Evolutionary conservation across 495 filamentous ascomycete species (phyloP).

Genomic region (Peziza echinospora): DNA sequence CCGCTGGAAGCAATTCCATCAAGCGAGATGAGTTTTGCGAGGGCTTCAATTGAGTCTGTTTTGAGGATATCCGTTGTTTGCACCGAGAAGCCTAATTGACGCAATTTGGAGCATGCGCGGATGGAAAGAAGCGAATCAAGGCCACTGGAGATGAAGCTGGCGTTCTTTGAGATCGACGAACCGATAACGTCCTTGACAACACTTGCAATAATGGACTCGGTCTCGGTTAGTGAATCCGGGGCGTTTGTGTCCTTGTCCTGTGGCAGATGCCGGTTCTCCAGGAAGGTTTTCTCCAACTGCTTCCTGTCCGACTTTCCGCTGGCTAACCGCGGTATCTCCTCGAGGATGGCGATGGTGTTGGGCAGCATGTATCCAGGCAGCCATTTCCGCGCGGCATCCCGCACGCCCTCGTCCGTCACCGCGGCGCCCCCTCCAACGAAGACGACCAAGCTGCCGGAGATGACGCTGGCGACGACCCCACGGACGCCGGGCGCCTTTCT

Average conservation of each 20-base stretch:
- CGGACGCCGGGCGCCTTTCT: constrained; percentile 30
- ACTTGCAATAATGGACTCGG: constrained; percentile 28
- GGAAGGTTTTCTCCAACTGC: constrained; percentile 35
- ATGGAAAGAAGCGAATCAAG: constrained; percentile 58
- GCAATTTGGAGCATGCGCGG: constrained; percentile 36
- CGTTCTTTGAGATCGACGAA: constrained; percentile 18
- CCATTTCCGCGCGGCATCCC: constrained; percentile 41
- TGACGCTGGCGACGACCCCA: constrained; percentile 36
- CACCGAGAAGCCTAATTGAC: constrained; percentile 28
- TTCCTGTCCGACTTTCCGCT: constrained; percentile 62
- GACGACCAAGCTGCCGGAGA: constrained; percentile 37
- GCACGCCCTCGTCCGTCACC: constrained; percentile 22
- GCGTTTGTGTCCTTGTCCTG: constrained; percentile 18
- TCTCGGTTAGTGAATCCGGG: constrained; percentile 18
- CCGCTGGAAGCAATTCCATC: neutral
- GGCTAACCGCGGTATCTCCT: constrained; percentile 43
- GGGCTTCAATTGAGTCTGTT: constrained; percentile 23
- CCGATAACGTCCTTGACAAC: constrained; percentile 27
- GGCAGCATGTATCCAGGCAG: constrained; percentile 63
- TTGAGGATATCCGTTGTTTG: constrained; percentile 36
- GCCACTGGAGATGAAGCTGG: constrained; percentile 31
- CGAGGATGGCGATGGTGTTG: constrained; percentile 37
- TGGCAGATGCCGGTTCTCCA: constrained; percentile 9
- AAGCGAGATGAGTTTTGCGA: constrained; percentile 9
- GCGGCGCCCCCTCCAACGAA: constrained; percentile 34